These are phyloP conservation scores for Nannizziopsis barbatae DNA, from an alignment of 2,329 filamentous ascomycete species.

Conservation along the genomic window DNA sequence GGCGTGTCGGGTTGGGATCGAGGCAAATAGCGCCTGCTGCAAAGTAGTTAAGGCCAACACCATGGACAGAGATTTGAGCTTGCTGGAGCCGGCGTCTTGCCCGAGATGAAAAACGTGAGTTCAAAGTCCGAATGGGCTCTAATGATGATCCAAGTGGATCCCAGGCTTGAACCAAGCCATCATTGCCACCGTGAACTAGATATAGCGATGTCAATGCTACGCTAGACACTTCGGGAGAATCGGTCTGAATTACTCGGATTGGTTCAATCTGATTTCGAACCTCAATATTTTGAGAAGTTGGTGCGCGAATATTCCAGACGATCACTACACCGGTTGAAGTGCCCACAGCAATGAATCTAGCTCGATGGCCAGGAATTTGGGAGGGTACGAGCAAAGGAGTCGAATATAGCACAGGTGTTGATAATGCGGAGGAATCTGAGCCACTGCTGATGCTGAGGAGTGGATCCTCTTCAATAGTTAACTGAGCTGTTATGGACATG, in stretches of 20 bases:
- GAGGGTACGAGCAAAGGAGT: constrained; percentile 31
- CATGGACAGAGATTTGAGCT: constrained; percentile 55
- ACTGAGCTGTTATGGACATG: constrained; percentile 57
- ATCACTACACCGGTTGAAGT: constrained; percentile 67
- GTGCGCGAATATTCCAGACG: constrained; percentile 72
- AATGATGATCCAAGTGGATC: constrained; percentile 76
- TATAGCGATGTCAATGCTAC: constrained; percentile 76
- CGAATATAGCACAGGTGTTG: constrained; percentile 43
- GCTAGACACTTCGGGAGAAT: constrained; percentile 76
- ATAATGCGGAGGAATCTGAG: constrained; percentile 45
- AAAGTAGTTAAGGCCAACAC: constrained; percentile 62
- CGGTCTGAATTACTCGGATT: constrained; percentile 73
- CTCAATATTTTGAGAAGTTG: constrained; percentile 44
- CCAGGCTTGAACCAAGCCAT: constrained; percentile 93
- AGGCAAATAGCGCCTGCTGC: constrained; percentile 74
- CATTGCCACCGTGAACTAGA: constrained; percentile 83
- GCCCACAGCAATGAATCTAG: constrained; percentile 68
- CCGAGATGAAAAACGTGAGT: constrained; percentile 70
- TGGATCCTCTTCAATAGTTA: constrained; percentile 69
- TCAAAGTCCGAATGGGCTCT: constrained; percentile 72
- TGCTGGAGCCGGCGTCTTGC: constrained; percentile 64
- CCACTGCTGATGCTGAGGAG: constrained; percentile 48
- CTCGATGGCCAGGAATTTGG: constrained; percentile 75
- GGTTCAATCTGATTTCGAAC: constrained; percentile 53
- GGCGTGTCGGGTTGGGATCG: constrained; percentile 73